phyloP scores from a whole-genome alignment of 2,329 filamentous ascomycete genomes.

The Hypocreales sp. region DNA sequence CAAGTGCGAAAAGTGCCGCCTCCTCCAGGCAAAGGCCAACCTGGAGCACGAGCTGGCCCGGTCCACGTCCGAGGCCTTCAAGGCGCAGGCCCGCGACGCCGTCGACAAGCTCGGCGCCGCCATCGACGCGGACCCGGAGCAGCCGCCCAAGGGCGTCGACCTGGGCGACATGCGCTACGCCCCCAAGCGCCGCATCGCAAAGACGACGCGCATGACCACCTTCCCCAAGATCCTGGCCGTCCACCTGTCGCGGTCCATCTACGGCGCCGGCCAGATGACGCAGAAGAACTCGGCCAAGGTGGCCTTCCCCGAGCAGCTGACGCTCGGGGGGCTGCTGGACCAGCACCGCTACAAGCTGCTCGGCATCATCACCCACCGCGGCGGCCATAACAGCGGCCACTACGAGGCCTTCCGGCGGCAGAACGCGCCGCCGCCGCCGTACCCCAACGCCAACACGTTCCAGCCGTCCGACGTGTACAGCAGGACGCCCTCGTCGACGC shows the following conservation, averaged over 20 bases:
- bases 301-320: conserved; percentile 73
- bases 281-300: conserved; percentile 94
- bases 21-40: conserved; percentile 60
- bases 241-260: conserved; percentile 87
- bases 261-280: conserved; percentile 59
- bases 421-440: conserved; percentile 60
- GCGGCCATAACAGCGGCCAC: conserved; percentile 88
- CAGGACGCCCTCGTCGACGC: conserved; percentile 39
- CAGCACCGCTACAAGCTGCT: conserved; percentile 72
- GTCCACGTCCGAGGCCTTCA: conserved; percentile 36
- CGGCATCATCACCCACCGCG: conserved; percentile 84
- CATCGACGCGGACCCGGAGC: conserved; percentile 70
- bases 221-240: conserved; percentile 87
- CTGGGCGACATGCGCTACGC: conserved; percentile 61
- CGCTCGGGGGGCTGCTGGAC: conserved; percentile 64
- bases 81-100: conserved; percentile 34
- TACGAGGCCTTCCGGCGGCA: conserved; percentile 94
- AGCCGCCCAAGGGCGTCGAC: conserved; percentile 51
- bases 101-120: conserved; percentile 52
- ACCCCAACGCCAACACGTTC: conserved; percentile 68
- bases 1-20: conserved; percentile 81
- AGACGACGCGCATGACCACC: conserved; percentile 70
- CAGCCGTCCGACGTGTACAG: conserved; percentile 62
- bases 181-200: conserved; percentile 71
- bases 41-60: conserved; percentile 44